These are phyloP conservation scores for Komagataella mondaviorum DNA, from an alignment of 805 yeast genomes.

Conservation along the genomic window DNA sequence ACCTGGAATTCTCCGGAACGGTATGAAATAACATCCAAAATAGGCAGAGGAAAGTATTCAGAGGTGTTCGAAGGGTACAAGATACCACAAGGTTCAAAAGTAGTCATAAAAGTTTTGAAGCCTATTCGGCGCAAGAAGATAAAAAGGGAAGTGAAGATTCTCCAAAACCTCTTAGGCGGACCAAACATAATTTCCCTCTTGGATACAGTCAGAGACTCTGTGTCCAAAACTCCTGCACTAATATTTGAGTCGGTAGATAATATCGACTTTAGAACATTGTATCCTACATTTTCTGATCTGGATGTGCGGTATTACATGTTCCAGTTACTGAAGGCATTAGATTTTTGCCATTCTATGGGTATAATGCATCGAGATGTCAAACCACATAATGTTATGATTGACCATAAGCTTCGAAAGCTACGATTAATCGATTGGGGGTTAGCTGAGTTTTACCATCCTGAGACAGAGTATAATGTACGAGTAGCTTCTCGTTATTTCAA, in stretches of 20 bases:
- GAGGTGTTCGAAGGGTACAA: slow-evolving; percentile 86
- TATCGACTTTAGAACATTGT: slow-evolving; percentile 74
- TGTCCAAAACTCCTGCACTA: slow-evolving; percentile 75
- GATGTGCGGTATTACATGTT: slow-evolving; percentile 79
- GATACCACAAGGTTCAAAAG: slow-evolving; percentile 40
- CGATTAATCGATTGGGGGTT: slow-evolving; percentile 90
- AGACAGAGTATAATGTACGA: slow-evolving; percentile 80
- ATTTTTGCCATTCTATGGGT: slow-evolving; percentile 86
- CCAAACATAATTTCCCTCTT: slow-evolving; percentile 64
- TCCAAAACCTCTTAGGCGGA: slow-evolving; percentile 76
- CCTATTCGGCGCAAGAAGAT: slow-evolving; percentile 92
- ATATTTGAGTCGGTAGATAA: slow-evolving; percentile 79
- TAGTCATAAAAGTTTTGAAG: slow-evolving; percentile 84
- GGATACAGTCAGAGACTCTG: slow-evolving; percentile 82
- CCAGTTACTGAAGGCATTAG: slow-evolving; percentile 71
- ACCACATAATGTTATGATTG: slow-evolving; percentile 91
- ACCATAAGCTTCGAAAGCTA: slow-evolving; percentile 46
- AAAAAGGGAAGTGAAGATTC: slow-evolving; percentile 77
- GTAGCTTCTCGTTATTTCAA: slow-evolving; percentile 88
- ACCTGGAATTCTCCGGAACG: slow-evolving; percentile 79
- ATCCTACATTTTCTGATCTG: slow-evolving; percentile 61
- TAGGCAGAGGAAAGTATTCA: slow-evolving; percentile 89
- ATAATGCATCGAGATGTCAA: slow-evolving; percentile 92
- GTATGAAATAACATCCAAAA: slow-evolving; percentile 72
- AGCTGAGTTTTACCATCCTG: slow-evolving; percentile 86